Conservation (phyloP, 2,329 filamentous ascomycete genomes). For the Coccinonectria pachysandricola region DNA sequence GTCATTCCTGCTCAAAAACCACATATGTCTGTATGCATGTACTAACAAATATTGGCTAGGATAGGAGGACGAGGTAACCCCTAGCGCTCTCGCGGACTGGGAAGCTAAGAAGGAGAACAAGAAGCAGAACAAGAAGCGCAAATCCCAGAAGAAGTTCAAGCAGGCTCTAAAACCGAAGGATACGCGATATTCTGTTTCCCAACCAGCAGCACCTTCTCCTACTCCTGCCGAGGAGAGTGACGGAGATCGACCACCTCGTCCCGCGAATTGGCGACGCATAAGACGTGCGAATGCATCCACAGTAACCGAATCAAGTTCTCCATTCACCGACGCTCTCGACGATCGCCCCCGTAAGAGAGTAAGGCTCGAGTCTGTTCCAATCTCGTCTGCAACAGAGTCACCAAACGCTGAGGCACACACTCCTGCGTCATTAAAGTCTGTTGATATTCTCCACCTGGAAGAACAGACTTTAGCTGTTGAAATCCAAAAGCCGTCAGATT, state of each 20-base stretch:
- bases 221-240: slow-evolving; percentile 4
- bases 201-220: slow-evolving; percentile 1
- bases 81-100: slow-evolving; percentile 25
- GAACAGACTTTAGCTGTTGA: slow-evolving; percentile 18
- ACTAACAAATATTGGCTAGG: slow-evolving; percentile 14
- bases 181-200: too few species aligned
- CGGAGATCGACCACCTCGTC: slow-evolving; percentile 17
- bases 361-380: slow-evolving; percentile 11
- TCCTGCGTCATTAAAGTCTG: slow-evolving; percentile 7
- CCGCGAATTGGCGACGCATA: slow-evolving; percentile 18
- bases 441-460: slow-evolving; percentile 4
- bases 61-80: slow-evolving; percentile 22
- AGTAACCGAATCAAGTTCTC: slow-evolving; percentile 6
- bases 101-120: slow-evolving; percentile 13
- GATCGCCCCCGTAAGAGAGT: slow-evolving; percentile 12
- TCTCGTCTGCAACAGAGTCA: slow-evolving; percentile 18
- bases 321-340: slow-evolving; percentile 7
- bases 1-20: slow-evolving; percentile 4
- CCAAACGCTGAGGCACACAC: slow-evolving; percentile 11
- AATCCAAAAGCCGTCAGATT: slow-evolving; percentile 19
- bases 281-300: slow-evolving; percentile 8
- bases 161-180: too few species aligned
- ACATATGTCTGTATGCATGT: slow-evolving; percentile 2
- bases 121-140: slow-evolving; percentile 1
- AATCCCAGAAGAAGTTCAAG: slow-evolving; percentile 1